These are phyloP conservation scores for Phytophthora meadii DNA, from an alignment of 352 stramenopile species.

Conservation along the genomic window DNA sequence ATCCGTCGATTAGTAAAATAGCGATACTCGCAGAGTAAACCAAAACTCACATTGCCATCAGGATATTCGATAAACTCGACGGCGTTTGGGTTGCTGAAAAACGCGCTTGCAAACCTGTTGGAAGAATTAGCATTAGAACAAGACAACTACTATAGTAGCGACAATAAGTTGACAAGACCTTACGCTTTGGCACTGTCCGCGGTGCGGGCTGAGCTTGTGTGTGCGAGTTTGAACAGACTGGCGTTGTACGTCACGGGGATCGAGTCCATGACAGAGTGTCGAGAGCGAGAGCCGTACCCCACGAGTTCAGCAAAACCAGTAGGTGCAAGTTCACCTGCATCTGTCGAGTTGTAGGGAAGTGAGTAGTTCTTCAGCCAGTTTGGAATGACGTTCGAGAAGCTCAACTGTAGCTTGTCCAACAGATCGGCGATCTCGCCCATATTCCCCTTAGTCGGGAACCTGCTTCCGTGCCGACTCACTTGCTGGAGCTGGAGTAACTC, in stretches of 20 bases:
- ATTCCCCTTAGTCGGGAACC: constrained; percentile 60
- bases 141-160: neutral
- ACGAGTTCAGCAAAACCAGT: constrained; percentile 45
- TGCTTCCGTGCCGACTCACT: constrained; percentile 62
- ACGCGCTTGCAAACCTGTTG: constrained; percentile 58
- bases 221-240: constrained; percentile 54
- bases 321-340: constrained; percentile 44
- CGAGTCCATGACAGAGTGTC: constrained; percentile 16
- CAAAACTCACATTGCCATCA: constrained; percentile 38
- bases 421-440: constrained; percentile 56
- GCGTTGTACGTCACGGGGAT: constrained; percentile 37
- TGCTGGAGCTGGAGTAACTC: constrained; percentile 64
- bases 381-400: constrained; percentile 45
- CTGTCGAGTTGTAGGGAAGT: constrained; percentile 62
- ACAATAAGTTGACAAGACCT: neutral
- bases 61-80: constrained; percentile 63
- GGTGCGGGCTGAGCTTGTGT: constrained; percentile 62
- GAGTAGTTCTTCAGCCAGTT: constrained; percentile 65
- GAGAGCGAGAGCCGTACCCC: constrained; percentile 40
- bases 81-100: constrained; percentile 65
- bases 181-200: constrained; percentile 62
- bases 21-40: neutral
- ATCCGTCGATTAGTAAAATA: neutral
- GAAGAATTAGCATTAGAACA: neutral
- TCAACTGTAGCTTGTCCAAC: constrained; percentile 49